Conservation (phyloP, 805 yeast genomes). For the Metschnikowia cubensis region DNA sequence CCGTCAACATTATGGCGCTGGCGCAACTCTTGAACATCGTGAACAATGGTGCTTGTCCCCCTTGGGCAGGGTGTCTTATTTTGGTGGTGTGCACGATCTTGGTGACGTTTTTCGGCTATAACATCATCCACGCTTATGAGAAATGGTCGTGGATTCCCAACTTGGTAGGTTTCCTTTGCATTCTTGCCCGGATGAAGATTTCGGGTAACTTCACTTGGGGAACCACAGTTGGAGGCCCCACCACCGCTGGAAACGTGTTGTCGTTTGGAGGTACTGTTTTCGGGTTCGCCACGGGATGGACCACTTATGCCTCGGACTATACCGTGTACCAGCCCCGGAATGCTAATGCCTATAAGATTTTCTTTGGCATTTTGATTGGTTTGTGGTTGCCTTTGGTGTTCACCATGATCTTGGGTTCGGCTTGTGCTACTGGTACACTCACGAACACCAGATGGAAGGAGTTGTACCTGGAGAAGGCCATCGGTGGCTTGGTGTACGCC, state of each 20-base stretch:
- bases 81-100: constrained; percentile 63
- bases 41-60: constrained; percentile 64
- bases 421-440: constrained; percentile 66
- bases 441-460: constrained; percentile 41
- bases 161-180: constrained; percentile 64
- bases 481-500: constrained; percentile 82
- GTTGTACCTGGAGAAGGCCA: constrained; percentile 49
- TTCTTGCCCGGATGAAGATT: constrained; percentile 71
- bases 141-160: constrained; percentile 89
- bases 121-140: constrained; percentile 75
- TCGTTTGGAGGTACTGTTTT: constrained; percentile 79
- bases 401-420: constrained; percentile 81
- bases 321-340: constrained; percentile 78
- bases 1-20: constrained; percentile 84
- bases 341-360: constrained; percentile 56
- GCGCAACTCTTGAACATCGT: constrained; percentile 80
- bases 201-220: constrained; percentile 53
- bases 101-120: constrained; percentile 82
- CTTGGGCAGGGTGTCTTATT: constrained; percentile 87
- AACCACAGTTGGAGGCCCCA: constrained; percentile 44
- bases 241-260: constrained; percentile 71
- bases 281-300: constrained; percentile 94
- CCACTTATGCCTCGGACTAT: constrained; percentile 88
- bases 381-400: constrained; percentile 65
- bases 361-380: constrained; percentile 61